phyloP scores from a whole-genome alignment of 2,329 filamentous ascomycete species.

The Fusarium illudens region DNA sequence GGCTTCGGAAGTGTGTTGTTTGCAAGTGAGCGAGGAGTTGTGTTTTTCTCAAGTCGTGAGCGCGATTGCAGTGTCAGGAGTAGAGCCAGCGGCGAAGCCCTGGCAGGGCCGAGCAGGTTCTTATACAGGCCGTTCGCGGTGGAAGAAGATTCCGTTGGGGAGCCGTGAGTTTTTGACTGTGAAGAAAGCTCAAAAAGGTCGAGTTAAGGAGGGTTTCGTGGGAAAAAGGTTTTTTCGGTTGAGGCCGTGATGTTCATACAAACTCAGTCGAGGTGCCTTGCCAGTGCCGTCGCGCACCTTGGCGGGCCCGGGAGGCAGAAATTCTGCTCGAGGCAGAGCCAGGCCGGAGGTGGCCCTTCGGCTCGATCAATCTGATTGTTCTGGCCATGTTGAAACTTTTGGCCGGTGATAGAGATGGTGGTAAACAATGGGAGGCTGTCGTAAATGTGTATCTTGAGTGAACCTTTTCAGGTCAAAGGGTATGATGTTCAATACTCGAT shows the following conservation, averaged over 20 bases:
- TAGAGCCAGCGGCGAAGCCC: neutral
- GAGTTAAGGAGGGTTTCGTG: constrained; percentile 3
- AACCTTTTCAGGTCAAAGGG: neutral
- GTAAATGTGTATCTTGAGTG: neutral
- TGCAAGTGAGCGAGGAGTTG: neutral
- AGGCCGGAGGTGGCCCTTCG: neutral
- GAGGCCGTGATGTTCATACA: constrained; percentile 4
- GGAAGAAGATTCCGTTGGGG: neutral
- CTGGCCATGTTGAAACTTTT: constrained; percentile 1
- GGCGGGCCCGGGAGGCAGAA: neutral
- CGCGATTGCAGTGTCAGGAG: neutral
- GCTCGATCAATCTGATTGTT: neutral
- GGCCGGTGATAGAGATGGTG: neutral
- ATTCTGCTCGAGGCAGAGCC: neutral
- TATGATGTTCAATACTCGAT: no score
- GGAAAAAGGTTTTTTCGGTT: neutral
- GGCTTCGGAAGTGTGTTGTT: neutral
- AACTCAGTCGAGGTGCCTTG: constrained; percentile 1
- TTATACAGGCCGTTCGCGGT: neutral
- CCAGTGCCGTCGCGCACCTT: neutral
- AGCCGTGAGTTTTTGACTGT: neutral
- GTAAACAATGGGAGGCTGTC: neutral
- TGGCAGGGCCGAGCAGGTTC: neutral
- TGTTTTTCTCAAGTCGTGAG: neutral
- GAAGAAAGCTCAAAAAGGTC: neutral